Percentiles rank a stretch among this genome's conserved stretches.
Evolutionary conservation across 345 rosid genomes (phyloP).

Genomic region (Microthlaspi erraticum): DNA sequence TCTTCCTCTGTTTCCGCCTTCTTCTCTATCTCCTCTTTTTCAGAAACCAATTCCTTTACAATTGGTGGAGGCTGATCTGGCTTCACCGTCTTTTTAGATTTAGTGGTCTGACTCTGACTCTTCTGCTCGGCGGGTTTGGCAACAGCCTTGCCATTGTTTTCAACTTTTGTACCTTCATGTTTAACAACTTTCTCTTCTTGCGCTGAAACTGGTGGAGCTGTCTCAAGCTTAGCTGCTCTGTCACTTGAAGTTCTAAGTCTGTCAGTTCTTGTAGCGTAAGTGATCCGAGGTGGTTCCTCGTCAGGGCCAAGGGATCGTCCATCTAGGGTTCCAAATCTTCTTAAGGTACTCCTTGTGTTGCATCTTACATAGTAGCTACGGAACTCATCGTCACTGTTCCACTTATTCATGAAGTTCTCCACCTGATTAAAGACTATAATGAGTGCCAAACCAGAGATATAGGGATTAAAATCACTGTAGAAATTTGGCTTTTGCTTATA

Average conservation of each 20-base stretch:
- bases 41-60: constrained; percentile 45
- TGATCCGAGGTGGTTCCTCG: constrained; percentile 65
- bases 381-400: constrained; percentile 70
- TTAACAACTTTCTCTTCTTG: constrained; percentile 44
- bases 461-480: constrained; percentile 13
- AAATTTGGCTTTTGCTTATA: constrained; percentile 36
- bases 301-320: constrained; percentile 89
- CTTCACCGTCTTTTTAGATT: constrained; percentile 50
- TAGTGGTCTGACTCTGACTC: constrained; percentile 48
- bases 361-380: constrained; percentile 64
- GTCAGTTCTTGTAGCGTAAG: constrained; percentile 44
- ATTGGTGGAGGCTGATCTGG: constrained; percentile 42
- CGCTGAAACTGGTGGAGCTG: constrained; percentile 40
- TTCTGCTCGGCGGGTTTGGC: constrained; percentile 52
- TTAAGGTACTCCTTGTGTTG: constrained; percentile 64
- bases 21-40: constrained; percentile 52
- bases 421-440: constrained; percentile 53
- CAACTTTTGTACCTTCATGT: constrained; percentile 47
- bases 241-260: constrained; percentile 47
- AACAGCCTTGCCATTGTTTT: constrained; percentile 37
- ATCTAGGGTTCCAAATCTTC: constrained; percentile 77
- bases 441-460: constrained; percentile 29
- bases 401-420: constrained; percentile 66
- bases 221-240: constrained; percentile 42
- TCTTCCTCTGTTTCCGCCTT: constrained; percentile 45